Evolutionary conservation across 1,284 basidiomycete genomes (phyloP).

Genomic region (Ganoderma lingzhi): DNA sequence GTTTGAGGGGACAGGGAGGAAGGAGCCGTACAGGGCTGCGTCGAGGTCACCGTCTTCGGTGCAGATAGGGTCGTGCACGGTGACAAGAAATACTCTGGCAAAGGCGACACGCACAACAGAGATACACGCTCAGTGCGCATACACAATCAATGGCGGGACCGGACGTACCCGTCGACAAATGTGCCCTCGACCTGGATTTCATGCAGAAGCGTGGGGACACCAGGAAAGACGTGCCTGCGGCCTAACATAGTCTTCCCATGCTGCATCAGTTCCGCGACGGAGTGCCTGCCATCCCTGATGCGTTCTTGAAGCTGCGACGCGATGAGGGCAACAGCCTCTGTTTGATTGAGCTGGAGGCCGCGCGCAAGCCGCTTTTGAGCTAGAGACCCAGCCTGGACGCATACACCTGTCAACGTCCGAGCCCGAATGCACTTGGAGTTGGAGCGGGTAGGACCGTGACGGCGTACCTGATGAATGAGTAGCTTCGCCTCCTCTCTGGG

Average conservation of each 20-base stretch:
- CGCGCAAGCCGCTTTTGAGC: conserved; percentile 96
- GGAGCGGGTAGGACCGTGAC: not conserved
- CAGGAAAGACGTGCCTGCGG: conserved; percentile 88
- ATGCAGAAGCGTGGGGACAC: conserved; percentile 72
- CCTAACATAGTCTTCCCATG: conserved; percentile 92
- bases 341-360: conserved; percentile 86
- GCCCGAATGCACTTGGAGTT: not conserved
- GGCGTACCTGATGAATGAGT: conserved; percentile 47
- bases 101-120: not conserved
- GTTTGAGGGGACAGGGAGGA: conserved; percentile 82
- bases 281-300: conserved; percentile 93
- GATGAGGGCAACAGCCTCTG: conserved; percentile 92
- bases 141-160: conserved; percentile 9
- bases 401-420: conserved; percentile 5
- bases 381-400: conserved; percentile 75
- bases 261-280: conserved; percentile 92
- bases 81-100: conserved; percentile 92
- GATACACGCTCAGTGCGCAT: not conserved
- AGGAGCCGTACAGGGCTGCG: conserved; percentile 92
- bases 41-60: conserved; percentile 82
- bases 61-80: conserved; percentile 94
- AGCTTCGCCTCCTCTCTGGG: conserved; percentile 50
- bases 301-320: conserved; percentile 92
- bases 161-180: conserved; percentile 79
- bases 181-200: conserved; percentile 95